Percentiles rank a stretch among this genome's conserved stretches.
These are phyloP conservation scores for Aechmea fasciata DNA, from an alignment of 176 grass and related monocot species.

Conservation along the genomic window DNA sequence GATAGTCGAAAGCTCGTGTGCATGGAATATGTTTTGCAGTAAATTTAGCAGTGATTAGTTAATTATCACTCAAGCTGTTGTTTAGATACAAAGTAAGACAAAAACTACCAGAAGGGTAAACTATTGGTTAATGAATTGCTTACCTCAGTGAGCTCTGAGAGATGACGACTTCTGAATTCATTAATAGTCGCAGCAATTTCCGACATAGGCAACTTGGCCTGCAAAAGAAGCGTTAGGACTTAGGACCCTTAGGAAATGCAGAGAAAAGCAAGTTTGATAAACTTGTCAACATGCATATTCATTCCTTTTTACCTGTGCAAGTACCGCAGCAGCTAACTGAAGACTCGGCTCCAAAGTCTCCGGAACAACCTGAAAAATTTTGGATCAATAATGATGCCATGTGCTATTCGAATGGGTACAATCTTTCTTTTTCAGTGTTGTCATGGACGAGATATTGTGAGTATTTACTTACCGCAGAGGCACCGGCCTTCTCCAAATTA, in stretches of 20 bases:
- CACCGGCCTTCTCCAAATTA: conserved; percentile 99
- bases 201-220: conserved; percentile 92
- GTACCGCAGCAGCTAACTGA: conserved; percentile 91
- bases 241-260: conserved; percentile 4
- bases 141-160: conserved; percentile 94
- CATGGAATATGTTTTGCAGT: background rate
- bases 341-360: conserved; percentile 99
- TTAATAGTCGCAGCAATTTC: conserved; percentile 90
- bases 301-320: conserved; percentile 64
- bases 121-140: conserved; percentile 5
- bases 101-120: background rate
- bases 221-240: conserved; percentile 13
- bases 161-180: conserved; percentile 85
- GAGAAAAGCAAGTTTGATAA: background rate
- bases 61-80: background rate
- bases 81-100: background rate
- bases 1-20: too few relatives aligned
- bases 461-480: conserved; percentile 64
- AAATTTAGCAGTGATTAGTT: background rate
- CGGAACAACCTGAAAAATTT: conserved; percentile 61
- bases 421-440: background rate
- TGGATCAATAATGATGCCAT: background rate
- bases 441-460: background rate
- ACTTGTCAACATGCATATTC: background rate
- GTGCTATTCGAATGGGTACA: background rate